A percentile compares a stretch with the other conserved stretches of the same genome.
phyloP scores from a whole-genome alignment of 108 stramenopile species.

The Chaetoceros muelleri region DNA sequence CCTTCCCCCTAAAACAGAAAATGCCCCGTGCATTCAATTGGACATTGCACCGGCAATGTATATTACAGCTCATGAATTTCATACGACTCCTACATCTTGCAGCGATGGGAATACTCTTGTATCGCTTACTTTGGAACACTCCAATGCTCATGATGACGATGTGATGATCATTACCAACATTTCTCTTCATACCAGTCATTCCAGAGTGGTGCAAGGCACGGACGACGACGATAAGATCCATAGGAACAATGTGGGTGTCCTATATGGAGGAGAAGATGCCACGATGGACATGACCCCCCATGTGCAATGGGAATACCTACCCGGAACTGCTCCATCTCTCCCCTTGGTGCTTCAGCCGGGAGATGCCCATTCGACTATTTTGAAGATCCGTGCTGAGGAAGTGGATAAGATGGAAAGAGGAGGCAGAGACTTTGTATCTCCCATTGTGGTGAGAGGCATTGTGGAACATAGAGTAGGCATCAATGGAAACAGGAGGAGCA shows the following conservation, averaged over 20 bases:
- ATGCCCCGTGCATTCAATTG: not conserved
- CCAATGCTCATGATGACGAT: conserved; percentile 46
- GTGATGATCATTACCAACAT: conserved; percentile 68
- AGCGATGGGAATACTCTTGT: conserved; percentile 49
- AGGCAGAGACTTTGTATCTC: conserved; percentile 52
- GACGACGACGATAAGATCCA: not conserved
- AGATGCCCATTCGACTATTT: conserved; percentile 58
- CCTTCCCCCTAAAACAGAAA: not conserved
- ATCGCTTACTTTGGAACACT: conserved; percentile 57
- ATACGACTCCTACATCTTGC: conserved; percentile 1
- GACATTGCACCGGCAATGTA: not conserved
- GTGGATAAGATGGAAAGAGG: conserved; percentile 30
- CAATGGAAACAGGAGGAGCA: not conserved
- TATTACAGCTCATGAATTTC: not conserved
- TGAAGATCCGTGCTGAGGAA: conserved; percentile 59
- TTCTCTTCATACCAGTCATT: conserved; percentile 77
- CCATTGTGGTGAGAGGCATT: conserved; percentile 61
- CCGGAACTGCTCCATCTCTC: conserved; percentile 47
- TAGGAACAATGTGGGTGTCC: conserved; percentile 8
- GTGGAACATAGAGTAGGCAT: conserved; percentile 5
- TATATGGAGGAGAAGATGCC: conserved; percentile 31
- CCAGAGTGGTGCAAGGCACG: conserved; percentile 11
- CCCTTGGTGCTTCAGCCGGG: conserved; percentile 49
- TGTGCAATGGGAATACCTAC: conserved; percentile 66
- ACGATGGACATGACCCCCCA: conserved; percentile 62